These are phyloP conservation scores for Fomitopsis pulvina DNA, from an alignment of 768 basidiomycete species.

Conservation along the genomic window DNA sequence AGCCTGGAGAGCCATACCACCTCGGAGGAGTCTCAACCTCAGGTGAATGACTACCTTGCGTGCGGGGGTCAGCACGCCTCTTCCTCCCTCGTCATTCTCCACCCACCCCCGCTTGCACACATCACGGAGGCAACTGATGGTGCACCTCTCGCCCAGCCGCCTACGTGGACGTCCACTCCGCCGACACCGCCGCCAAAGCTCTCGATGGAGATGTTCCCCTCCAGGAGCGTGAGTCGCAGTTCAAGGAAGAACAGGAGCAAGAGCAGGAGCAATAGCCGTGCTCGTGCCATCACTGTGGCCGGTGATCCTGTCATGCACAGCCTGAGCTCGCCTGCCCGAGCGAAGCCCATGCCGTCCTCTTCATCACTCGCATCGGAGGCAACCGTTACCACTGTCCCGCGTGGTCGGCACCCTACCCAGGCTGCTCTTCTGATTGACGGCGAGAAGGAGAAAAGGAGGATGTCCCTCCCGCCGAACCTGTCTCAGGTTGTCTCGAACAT, in stretches of 20 bases:
- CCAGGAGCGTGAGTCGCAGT: slow-evolving; percentile 1
- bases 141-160: slow-evolving; percentile 21
- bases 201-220: neutral
- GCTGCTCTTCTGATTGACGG: neutral
- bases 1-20: neutral
- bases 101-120: neutral
- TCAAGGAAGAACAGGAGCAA: slow-evolving; percentile 7
- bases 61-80: neutral
- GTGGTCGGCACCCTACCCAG: neutral
- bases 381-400: neutral
- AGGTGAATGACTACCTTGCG: neutral
- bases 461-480: slow-evolving; percentile 13
- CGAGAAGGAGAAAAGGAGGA: slow-evolving; percentile 1
- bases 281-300: neutral
- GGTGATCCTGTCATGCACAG: slow-evolving; percentile 17
- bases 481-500: slow-evolving; percentile 10
- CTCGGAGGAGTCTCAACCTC: neutral
- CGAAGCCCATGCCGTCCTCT: slow-evolving; percentile 32
- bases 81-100: neutral
- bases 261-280: slow-evolving; percentile 1
- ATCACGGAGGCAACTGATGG: too few species aligned
- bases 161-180: slow-evolving; percentile 54
- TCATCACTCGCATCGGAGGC: slow-evolving; percentile 39
- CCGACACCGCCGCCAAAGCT: slow-evolving; percentile 44
- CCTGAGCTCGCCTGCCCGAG: slow-evolving; percentile 24